Percentiles rank a stretch among this genome's conserved stretches.
Evolutionary conservation across 495 filamentous ascomycete species (phyloP).

Genomic region (Delitschia confertaspora): DNA sequence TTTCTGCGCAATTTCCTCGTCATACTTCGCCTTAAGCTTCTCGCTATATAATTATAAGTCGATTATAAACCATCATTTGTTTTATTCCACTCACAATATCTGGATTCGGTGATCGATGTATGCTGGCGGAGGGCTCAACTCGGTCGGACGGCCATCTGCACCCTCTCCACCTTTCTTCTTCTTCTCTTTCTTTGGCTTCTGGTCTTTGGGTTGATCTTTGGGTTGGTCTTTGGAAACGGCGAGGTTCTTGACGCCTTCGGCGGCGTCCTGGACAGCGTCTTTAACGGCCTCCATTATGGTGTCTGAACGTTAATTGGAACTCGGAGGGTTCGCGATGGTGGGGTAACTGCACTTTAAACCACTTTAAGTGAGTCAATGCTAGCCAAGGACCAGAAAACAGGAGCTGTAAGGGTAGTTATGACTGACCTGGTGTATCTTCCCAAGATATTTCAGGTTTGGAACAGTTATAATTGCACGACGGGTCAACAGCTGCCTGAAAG

Average conservation of each 20-base stretch:
- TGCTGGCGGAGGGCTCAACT: constrained; percentile 60
- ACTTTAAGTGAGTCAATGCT: no score
- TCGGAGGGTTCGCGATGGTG: constrained; percentile 9
- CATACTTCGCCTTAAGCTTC: constrained; percentile 69
- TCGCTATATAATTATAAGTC: constrained; percentile 38
- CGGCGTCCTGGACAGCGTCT: constrained; percentile 28
- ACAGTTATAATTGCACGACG: no score
- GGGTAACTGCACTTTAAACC: no score
- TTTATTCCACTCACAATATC: constrained; percentile 48
- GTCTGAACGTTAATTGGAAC: constrained; percentile 14
- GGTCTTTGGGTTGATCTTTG: constrained; percentile 26
- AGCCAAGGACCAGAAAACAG: no score
- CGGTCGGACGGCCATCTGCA: constrained; percentile 40
- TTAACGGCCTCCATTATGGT: constrained; percentile 20
- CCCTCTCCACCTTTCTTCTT: constrained; percentile 40
- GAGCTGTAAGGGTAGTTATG: no score
- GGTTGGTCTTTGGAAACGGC: constrained; percentile 33
- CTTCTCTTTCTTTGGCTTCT: constrained; percentile 38
- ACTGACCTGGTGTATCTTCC: no score
- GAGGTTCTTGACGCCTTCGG: constrained; percentile 44
- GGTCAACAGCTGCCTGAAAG: no score
- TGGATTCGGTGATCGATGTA: constrained; percentile 75
- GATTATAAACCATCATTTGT: not conserved
- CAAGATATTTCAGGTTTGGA: no score
- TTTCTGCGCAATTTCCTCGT: constrained; percentile 58